Conservation (phyloP, 2,329 filamentous ascomycete species). For the Fusarium hainanense region DNA sequence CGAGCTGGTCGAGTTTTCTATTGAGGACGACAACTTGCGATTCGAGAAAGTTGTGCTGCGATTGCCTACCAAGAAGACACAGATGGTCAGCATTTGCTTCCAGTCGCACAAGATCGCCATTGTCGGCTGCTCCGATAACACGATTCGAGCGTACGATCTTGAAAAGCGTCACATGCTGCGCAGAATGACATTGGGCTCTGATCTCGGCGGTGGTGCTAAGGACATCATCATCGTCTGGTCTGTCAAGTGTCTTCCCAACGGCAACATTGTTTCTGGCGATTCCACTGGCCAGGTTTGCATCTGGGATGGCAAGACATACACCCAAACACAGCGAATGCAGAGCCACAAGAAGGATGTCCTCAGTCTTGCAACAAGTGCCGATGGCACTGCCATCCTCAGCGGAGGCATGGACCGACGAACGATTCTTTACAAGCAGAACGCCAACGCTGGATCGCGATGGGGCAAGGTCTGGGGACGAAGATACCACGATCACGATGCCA, state of each 20-base stretch:
- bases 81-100: constrained; percentile 91
- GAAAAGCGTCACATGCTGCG: constrained; percentile 79
- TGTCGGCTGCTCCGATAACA: constrained; percentile 95
- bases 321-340: constrained; percentile 85
- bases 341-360: constrained; percentile 91
- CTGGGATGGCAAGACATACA: constrained; percentile 94
- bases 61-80: constrained; percentile 83
- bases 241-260: constrained; percentile 86
- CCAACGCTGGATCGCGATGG: constrained; percentile 75
- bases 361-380: constrained; percentile 82
- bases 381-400: constrained; percentile 85
- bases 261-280: constrained; percentile 93
- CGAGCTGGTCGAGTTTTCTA: constrained; percentile 86
- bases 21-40: constrained; percentile 83
- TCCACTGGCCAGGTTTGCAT: constrained; percentile 93
- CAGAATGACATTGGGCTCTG: constrained; percentile 86
- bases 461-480: constrained; percentile 85
- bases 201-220: constrained; percentile 79
- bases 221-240: constrained; percentile 93
- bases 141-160: constrained; percentile 91
- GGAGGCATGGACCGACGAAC: constrained; percentile 93
- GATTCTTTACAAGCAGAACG: constrained; percentile 78
- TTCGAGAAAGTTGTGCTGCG: constrained; percentile 82
- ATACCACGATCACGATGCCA: constrained; percentile 94
- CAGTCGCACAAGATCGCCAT: constrained; percentile 85